Conservation (phyloP, 257 asterid genomes). For the Fraxinus cuspidata region DNA sequence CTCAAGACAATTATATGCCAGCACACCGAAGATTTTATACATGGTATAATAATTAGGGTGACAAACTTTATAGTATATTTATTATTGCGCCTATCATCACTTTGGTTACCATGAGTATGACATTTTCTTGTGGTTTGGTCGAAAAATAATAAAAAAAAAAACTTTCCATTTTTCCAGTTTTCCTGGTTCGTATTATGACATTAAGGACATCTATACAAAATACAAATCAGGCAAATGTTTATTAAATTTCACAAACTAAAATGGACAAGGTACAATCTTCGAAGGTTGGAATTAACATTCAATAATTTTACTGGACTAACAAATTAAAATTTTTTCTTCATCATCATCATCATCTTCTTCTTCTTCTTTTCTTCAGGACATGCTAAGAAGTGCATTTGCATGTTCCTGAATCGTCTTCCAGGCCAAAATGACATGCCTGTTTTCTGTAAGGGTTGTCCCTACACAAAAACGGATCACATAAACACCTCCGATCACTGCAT, state of each 20-base stretch:
- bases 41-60: not conserved
- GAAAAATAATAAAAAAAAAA: not conserved
- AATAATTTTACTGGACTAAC: not conserved
- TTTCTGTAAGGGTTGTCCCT: conserved; percentile 65
- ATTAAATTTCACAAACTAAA: not conserved
- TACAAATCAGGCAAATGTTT: not conserved
- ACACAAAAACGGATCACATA: conserved; percentile 61
- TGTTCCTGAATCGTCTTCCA: conserved; percentile 72
- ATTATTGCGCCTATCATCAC: not conserved
- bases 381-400: conserved; percentile 43
- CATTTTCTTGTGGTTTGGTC: not conserved
- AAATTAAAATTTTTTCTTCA: not conserved
- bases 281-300: not conserved
- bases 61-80: not conserved
- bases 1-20: not conserved
- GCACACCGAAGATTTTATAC: not conserved
- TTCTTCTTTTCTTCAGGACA: conserved; percentile 20
- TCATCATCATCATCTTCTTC: not conserved
- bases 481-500: conserved; percentile 67
- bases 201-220: not conserved
- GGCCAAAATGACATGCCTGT: conserved; percentile 59
- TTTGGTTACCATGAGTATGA: not conserved
- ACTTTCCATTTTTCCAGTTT: not conserved
- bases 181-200: not conserved
- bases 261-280: not conserved